Evolutionary conservation across 129 eudicot genomes (phyloP), one percentile per base, ranked within the genome.

Genomic region (Mikania micrantha): DNA sequence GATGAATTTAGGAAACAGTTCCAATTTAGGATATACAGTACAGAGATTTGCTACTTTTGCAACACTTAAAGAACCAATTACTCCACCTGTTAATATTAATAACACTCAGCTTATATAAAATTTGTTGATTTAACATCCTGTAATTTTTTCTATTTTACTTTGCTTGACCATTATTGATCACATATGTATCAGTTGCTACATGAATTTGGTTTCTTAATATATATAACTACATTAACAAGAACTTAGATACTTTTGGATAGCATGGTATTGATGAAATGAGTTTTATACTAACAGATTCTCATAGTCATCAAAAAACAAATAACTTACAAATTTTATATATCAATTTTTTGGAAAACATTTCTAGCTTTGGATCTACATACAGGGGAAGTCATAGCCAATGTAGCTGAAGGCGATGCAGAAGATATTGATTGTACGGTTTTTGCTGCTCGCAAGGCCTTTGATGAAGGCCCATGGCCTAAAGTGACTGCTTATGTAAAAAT

Each of bases 61-160:
- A 39, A 80, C 53, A 72, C 38, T 58, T 54, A 32, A 79, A 49
- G 74, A 71, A 50, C 87, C 82, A 25, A 79, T 85, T 21, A 79
- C 66, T 34, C 90, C 90, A n/a, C 50, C 86, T 22, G 87, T 85
- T 49, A 70, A 72, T 22, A 19, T 85, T 50, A 77, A 79, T 24
- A 40, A 78, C 76, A 85, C 82, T 45, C 77, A 79, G 57, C 90
- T 85, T 68, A 81, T 69, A 87, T 87, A 11, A 69, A 85, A 41
- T 85, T 85, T 73, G 90, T 85, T 11, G 90, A 85, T 81, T 66
- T 87, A n/a, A 82, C 84, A 31, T 81, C 87, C 2, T 84, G 90
- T 83, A 69, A 65, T 66, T n/a, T n/a, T n/a, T n/a, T n/a, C n/a
- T n/a, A 11, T n/a, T n/a, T n/a, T n/a, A n/a, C n/a, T n/a, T n/a